phyloP scores from a whole-genome alignment of 1,139 yeast genomes.

The Ogataea hybrid region DNA sequence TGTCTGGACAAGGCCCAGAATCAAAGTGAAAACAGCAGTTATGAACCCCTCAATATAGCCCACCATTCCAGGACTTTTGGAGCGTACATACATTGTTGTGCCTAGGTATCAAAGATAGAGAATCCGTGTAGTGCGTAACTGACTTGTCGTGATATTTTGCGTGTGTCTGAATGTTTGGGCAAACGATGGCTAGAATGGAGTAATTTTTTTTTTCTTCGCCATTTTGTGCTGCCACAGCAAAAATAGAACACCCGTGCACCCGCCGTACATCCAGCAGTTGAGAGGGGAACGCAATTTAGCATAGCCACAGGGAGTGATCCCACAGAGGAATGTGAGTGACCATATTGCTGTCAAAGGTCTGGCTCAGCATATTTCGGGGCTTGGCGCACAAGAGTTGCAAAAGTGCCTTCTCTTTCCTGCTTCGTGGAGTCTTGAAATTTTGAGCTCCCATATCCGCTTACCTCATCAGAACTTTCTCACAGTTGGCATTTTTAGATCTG shows the following conservation, averaged over 20 bases:
- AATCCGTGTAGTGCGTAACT: neutral
- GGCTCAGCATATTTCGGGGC: too few relatives aligned
- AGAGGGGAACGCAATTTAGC: too few relatives aligned
- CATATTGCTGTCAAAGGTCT: too few relatives aligned
- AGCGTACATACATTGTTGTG: neutral
- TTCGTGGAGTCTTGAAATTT: neutral
- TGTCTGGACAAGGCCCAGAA: neutral
- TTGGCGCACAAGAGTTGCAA: too few relatives aligned
- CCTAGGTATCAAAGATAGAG: neutral
- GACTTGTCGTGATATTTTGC: too few relatives aligned
- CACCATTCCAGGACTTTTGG: neutral
- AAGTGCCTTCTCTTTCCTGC: too few relatives aligned
- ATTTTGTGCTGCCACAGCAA: slow-evolving; percentile 1
- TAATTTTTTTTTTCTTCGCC: neutral
- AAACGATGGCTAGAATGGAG: neutral
- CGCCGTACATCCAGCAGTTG: neutral
- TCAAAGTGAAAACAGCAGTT: neutral
- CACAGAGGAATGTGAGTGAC: too few relatives aligned
- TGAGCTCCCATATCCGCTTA: neutral
- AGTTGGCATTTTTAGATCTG: slow-evolving; percentile 9
- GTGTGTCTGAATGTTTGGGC: too few relatives aligned
- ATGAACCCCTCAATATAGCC: neutral
- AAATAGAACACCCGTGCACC: slow-evolving; percentile 2
- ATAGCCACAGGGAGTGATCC: too few relatives aligned
- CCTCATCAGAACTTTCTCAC: slow-evolving; percentile 4